A percentile compares a stretch with the other conserved stretches of the same genome.
Conservation (phyloP, 108 stramenopile species). For the Epithemia pelagica region DNA sequence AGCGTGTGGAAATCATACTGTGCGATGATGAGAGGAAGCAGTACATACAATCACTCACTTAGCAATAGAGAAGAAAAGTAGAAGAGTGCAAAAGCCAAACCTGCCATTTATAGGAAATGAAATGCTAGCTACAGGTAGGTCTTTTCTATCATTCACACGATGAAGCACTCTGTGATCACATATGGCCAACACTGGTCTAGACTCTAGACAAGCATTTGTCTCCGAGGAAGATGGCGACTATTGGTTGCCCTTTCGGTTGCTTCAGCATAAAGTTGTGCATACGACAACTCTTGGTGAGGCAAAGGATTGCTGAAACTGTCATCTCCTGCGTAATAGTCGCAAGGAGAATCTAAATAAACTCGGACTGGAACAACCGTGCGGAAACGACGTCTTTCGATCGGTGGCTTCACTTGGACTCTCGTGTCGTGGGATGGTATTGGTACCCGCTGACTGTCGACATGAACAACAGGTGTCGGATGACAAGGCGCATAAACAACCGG, state of each 20-base stretch:
- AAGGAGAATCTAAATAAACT: not conserved
- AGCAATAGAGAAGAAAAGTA: not conserved
- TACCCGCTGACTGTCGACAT: too few species aligned
- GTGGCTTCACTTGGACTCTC: too few species aligned
- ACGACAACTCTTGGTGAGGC: not conserved
- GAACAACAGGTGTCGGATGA: too few species aligned
- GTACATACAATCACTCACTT: slow-evolving; percentile 18
- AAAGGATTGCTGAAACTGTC: not conserved
- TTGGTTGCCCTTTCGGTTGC: not conserved
- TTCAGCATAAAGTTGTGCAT: not conserved
- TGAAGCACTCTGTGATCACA: too few species aligned
- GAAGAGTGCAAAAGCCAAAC: too few species aligned
- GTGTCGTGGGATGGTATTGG: too few species aligned
- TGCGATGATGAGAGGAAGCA: slow-evolving; percentile 52
- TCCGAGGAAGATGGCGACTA: too few species aligned
- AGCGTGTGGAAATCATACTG: slow-evolving; percentile 54
- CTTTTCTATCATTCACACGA: too few species aligned
- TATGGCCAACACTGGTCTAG: too few species aligned
- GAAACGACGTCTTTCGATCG: slow-evolving; percentile 7
- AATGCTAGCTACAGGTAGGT: not conserved
- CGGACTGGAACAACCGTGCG: slow-evolving; percentile 9
- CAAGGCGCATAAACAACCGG: too few species aligned
- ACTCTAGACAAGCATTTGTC: too few species aligned
- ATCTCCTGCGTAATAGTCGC: not conserved
- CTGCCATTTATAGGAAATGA: too few species aligned